Evolutionary conservation across 2,329 filamentous ascomycete species (phyloP).

Genomic region (Ceratocystiopsis brevicomis): DNA sequence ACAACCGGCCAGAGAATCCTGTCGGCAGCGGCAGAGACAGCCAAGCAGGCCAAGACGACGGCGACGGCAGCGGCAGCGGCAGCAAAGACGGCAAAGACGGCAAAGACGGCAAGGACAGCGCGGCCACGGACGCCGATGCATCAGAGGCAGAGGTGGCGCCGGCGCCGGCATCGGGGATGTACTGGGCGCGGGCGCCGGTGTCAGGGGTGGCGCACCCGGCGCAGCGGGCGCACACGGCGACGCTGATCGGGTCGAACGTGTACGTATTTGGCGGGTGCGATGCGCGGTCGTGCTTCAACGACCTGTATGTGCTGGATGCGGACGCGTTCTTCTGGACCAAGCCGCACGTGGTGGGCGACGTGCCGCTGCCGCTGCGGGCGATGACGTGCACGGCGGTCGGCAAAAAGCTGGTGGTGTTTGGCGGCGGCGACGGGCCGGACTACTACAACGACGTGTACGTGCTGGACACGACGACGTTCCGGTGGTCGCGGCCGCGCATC

Average conservation of each 20-base stretch:
- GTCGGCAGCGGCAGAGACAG: too few species aligned
- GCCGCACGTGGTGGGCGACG: constrained; percentile 44
- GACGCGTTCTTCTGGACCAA: constrained; percentile 52
- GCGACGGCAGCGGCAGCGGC: too few species aligned
- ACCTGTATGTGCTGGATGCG: constrained; percentile 49
- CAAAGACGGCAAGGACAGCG: too few species aligned
- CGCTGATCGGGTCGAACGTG: constrained; percentile 45
- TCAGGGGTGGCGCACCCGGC: constrained; percentile 42
- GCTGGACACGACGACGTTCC: constrained; percentile 50
- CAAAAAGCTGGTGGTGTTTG: constrained; percentile 52
- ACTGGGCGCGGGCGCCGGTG: constrained; percentile 48
- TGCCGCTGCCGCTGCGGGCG: constrained; percentile 44
- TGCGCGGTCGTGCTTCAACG: constrained; percentile 47
- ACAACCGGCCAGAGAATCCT: constrained; percentile 13
- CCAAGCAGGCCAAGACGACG: too few species aligned
- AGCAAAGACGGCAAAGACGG: too few species aligned
- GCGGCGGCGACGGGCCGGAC: constrained; percentile 48
- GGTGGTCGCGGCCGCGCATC: constrained; percentile 44
- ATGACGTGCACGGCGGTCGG: constrained; percentile 54
- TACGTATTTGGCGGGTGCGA: constrained; percentile 54
- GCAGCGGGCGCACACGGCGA: constrained; percentile 47
- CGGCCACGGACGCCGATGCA: too few species aligned
- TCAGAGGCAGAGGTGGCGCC: constrained; percentile 37
- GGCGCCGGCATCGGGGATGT: constrained; percentile 52
- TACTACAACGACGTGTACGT: constrained; percentile 59